Base-by-base conservation (phyloP, 2,329 filamentous ascomycete species). In the Aspergillus chevalieri region DNA sequence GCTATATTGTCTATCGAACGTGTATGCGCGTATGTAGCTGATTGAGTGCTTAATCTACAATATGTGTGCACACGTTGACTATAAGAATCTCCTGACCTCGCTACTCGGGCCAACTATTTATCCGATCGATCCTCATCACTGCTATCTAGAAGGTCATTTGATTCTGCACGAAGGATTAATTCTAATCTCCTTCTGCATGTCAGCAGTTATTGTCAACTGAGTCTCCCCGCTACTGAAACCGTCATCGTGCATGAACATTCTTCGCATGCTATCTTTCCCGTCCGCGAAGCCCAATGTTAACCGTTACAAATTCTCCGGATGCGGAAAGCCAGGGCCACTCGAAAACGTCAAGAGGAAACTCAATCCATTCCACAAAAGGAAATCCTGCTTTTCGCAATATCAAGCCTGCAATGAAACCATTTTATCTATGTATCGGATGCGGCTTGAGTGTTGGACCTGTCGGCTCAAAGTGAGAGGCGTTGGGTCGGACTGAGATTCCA, bases 311-410 rank as follows among this genome's bases (percentile, higher is more conserved):
- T 17, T 17, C 34, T 36, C 62, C 60, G 63, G 53, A 62, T 63
- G 62, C 63, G 62, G 63, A 57, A 51, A 46, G 34, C 14, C 42
- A 46, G 12, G 48, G 47, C 45, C 38, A 22, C 38, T 41, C 19
- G 38, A 21, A 41, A 41, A 41, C 38, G 38, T 41, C 38, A 41
- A 22, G 15, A 36, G 34, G 15, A 41, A 41, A 41, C 38, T 22
- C 3, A 41, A 36, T 36, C 14, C n/a, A 15, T 12, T 4, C 26
- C 10, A 30, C 9, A 30, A 30, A 30, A 30, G 26, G 26, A 12
- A 30, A 30, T 30, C 26, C 26, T 5, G 26, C 10, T 30, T 30
- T 12, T 30, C 26, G 4, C 26, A 10, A 30, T 30, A 30, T 12
- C 38, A 41, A 19, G 10, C 19, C 17, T 19, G 9, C 9, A 41